Evolutionary conservation across 2,329 filamentous ascomycete species (phyloP).

Genomic region (Hirsutella minnesotensis): DNA sequence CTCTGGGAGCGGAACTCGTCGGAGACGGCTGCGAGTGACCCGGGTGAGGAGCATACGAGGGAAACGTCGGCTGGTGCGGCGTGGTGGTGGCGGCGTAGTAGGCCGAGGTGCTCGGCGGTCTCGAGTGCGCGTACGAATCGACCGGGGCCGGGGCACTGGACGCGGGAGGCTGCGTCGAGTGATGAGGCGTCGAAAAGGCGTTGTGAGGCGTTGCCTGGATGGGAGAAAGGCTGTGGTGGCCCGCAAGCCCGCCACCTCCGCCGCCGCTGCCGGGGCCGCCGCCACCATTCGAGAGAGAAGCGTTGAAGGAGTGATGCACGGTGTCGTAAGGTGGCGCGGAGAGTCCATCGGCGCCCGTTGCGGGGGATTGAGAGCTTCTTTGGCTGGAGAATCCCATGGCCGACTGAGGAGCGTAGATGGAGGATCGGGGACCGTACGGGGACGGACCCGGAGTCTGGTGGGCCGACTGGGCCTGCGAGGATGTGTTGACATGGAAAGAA

Average conservation of each 20-base stretch:
- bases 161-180: slow-evolving; percentile 31
- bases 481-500: slow-evolving; percentile 42
- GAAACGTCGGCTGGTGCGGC: slow-evolving; percentile 32
- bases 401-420: slow-evolving; percentile 37
- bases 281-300: slow-evolving; percentile 32
- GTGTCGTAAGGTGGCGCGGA: slow-evolving; percentile 57
- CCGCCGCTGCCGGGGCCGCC: slow-evolving; percentile 25
- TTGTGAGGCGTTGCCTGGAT: slow-evolving; percentile 13
- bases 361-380: slow-evolving; percentile 31
- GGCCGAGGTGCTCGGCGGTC: slow-evolving; percentile 44
- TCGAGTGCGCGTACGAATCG: slow-evolving; percentile 38
- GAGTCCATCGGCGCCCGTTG: slow-evolving; percentile 46
- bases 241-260: slow-evolving; percentile 22
- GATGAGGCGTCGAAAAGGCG: slow-evolving; percentile 15
- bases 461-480: slow-evolving; percentile 12
- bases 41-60: slow-evolving; percentile 27
- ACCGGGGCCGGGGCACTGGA: slow-evolving; percentile 43
- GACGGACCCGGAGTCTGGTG: slow-evolving; percentile 15
- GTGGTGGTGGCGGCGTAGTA: slow-evolving; percentile 47
- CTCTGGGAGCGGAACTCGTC: slow-evolving; percentile 26
- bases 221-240: slow-evolving; percentile 15
- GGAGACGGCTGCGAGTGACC: slow-evolving; percentile 33
- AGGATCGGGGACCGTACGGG: slow-evolving; percentile 14
- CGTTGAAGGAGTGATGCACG: slow-evolving; percentile 53
- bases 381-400: slow-evolving; percentile 27